Base-by-base conservation (phyloP, 805 yeast genomes). In the Saccharomycopsis selenospora region DNA sequence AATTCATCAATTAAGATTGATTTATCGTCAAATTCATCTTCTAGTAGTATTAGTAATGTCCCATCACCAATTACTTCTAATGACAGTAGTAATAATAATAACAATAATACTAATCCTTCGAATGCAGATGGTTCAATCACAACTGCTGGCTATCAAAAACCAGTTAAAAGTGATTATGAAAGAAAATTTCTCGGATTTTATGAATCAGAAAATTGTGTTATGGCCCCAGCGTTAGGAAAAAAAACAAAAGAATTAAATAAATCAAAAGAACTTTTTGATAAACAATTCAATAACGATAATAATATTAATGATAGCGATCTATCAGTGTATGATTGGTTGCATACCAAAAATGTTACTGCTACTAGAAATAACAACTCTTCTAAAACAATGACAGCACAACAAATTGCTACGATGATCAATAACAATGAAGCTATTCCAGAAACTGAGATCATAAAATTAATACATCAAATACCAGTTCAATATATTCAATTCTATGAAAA, bases 401-500 rank as follows among this genome's bases (percentile, higher is more conserved):
- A 41, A 14, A 29, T 49, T 8, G 49, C 45, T 4, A 27, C 24
- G 10, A 36, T 42, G 29, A 51, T 51, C 43, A 48, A 48, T 22
- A 14, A 26, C 14, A 45, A 42, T 17, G 25, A 26, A 6, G 36
- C 13, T 13, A 28, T 45, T 7, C 38, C 42, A 18, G 49, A 49
- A 42, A 18, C 24, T 20, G 45, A 48, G 42, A 44, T 52, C n/a
- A 24, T 42, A 50, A 57, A 36, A 28, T 55, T 51, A 25, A 49
- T 53, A 51, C 56, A 52, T 17, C 52, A 40, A 44, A 53, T 66
- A 14, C 70, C 71, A 4, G 61, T 64, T 8, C 66, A 66, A 49
- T 70, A 61, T 47, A 65, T 71, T 42, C 68, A 67, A 49, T 71
- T 71, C 56, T 72, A 74, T 52, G 83, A 78, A 52, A 76, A 76